These are phyloP conservation scores for Monosporozyma unispora DNA, from an alignment of 805 yeast genomes.

Conservation along the genomic window DNA sequence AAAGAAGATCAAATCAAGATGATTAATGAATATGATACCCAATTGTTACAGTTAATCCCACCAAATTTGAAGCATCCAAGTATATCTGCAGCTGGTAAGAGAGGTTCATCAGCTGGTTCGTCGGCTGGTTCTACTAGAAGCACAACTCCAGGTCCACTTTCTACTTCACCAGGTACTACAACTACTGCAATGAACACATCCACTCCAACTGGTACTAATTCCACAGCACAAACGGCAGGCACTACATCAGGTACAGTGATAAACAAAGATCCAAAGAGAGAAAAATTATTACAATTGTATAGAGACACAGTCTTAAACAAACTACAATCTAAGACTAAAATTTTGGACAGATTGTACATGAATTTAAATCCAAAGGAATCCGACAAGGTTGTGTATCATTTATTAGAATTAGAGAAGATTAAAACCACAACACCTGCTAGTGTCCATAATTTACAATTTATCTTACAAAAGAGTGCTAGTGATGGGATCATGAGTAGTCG, in stretches of 20 bases:
- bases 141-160: neutral
- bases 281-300: constrained; percentile 24
- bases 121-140: neutral
- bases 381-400: constrained; percentile 8
- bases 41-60: constrained; percentile 7
- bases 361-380: constrained; percentile 4
- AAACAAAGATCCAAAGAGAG: constrained; percentile 22
- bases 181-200: constrained; percentile 3
- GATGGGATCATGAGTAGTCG: constrained; percentile 23
- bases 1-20: constrained; percentile 9
- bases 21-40: constrained; percentile 16
- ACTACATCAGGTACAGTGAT: constrained; percentile 2
- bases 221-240: neutral
- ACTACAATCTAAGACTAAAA: constrained; percentile 20
- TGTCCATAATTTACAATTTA: constrained; percentile 26
- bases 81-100: neutral
- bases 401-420: constrained; percentile 15
- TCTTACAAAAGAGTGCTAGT: constrained; percentile 24
- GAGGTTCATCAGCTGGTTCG: neutral
- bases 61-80: neutral
- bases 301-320: constrained; percentile 29
- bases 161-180: neutral
- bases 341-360: constrained; percentile 16
- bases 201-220: constrained; percentile 1
- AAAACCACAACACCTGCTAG: constrained; percentile 23